Evolutionary conservation across 805 yeast species (phyloP), one percentile per base, ranked within the genome.

Genomic region (Yarrowia osloensis): DNA sequence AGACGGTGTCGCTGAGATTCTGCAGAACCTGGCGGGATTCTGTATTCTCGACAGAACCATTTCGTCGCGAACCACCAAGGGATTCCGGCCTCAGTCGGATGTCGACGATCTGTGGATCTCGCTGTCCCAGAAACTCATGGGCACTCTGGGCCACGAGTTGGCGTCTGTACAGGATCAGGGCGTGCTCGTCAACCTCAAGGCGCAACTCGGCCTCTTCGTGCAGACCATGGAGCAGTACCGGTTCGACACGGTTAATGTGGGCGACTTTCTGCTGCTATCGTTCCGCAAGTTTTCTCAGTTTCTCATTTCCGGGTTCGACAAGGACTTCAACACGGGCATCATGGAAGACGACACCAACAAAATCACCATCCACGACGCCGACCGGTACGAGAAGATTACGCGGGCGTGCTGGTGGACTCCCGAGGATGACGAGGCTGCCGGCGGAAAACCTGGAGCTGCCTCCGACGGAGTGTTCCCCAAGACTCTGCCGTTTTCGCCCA

Each of bases 311-410:
- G 81, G 82, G 17, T 91, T 91, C 75, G 80, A 83, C 26, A 75
- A 75, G 13, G 88, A 87, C 59, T 94, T 92, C 77, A 77, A 81
- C 35, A 81, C 81, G 11, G 78, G 88, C 6, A 84, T 92, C 40
- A 84, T 85, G 69, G 87, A 88, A 26, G 98, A 94, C 74, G 95
- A 91, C 74, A 90, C 91, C 70, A 91, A 90, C 91, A 96, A 97
- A 13, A 83, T 92, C 79, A 84, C 84, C 0, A 86, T 92, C 35
- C 83, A 87, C 69, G 86, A 86, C 62, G 75, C 78, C 46, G 79
- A 80, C 13, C 83, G 88, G 61, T 90, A 86, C 74, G 87, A 85
- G 22, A 85, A 85, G 69, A 85, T 89, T 37, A 80, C 88, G 68
- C 81, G 81, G 26, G 82, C 87, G 1, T 84, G 91, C 69, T 91